These are phyloP conservation scores for Pleurotus giganteus DNA, from an alignment of 768 basidiomycete species.

Conservation along the genomic window DNA sequence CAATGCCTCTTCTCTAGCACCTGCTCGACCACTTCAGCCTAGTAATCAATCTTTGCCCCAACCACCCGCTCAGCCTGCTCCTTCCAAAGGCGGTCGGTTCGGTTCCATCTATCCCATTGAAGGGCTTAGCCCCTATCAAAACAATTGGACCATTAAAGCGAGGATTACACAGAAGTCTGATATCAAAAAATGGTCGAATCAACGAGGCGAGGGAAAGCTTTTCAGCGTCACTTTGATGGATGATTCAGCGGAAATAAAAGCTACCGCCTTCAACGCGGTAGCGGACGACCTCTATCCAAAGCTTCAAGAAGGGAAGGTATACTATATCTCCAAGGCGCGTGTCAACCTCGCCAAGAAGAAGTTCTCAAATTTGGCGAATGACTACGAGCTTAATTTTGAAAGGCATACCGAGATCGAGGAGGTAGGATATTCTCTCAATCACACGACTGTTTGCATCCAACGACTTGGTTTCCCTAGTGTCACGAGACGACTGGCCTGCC, in stretches of 20 bases:
- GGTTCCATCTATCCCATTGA: constrained; percentile 76
- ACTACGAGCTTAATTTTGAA: constrained; percentile 91
- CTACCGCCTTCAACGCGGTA: constrained; percentile 84
- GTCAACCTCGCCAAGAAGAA: constrained; percentile 97
- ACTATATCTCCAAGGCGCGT: constrained; percentile 85
- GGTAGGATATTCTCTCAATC: constrained; percentile 36
- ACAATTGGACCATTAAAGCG: constrained; percentile 98
- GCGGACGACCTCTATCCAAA: constrained; percentile 84
- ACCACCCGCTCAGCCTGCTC: constrained; percentile 13
- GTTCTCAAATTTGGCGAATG: constrained; percentile 85
- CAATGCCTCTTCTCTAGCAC: constrained; percentile 19
- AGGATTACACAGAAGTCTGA: constrained; percentile 89
- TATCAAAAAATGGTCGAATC: constrained; percentile 86
- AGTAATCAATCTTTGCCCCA: constrained; percentile 11
- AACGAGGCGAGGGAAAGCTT: constrained; percentile 89
- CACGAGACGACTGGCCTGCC: constrained; percentile 76
- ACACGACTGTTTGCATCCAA: constrained; percentile 8
- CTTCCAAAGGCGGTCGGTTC: constrained; percentile 25
- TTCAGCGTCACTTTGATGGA: constrained; percentile 95
- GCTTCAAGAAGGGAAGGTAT: constrained; percentile 90
- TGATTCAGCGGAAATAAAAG: constrained; percentile 89
- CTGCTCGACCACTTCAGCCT: constrained; percentile 15
- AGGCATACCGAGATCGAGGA: constrained; percentile 82
- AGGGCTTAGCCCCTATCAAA: constrained; percentile 93
- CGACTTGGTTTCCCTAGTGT: constrained; percentile 50